Evolutionary conservation across 768 basidiomycete genomes (phyloP), one percentile per base, ranked within the genome.

Genomic region (Lentinula detonsa): DNA sequence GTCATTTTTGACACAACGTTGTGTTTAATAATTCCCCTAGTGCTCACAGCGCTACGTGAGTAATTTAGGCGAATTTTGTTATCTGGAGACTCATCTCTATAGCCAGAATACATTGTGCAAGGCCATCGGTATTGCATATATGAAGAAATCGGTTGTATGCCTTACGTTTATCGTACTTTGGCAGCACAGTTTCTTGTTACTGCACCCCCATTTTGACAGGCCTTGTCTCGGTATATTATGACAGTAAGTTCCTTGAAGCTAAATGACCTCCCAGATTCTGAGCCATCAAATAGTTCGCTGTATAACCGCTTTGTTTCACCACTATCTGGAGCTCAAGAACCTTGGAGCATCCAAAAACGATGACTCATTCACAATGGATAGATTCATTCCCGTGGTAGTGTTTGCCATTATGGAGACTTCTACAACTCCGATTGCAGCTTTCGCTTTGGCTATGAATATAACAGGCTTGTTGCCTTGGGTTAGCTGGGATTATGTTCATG

Each of bases 331-430:
- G 21, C 53, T 13, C 28, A 48, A 18, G n/a, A 39, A 43, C 15
- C 33, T 16, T 31, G 6, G 9, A 33, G 11, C 11, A 10, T 18
- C 15, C 16, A 11, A 7, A 18, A 23, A 9, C 11, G 7, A 35
- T 13, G 11, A n/a, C 31, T 48, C 48, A 49, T 49, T 85, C 23
- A 80, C 65, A 64, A 56, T 65, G 55, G 65, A 68, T 57, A 76
- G 76, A 28, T 83, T 81, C 65, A 64, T 79, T 63, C 79, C 81
- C 16, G 74, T 85, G 28, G 80, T 84, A 77, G 69, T 73, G 31
- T 72, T 85, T 28, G 78, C 80, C 11, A 62, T 68, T 31, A 63
- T 73, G 18, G 78, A 83, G 52, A 9, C 79, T 2, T 72, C 75
- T 61, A 76, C 74, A 57, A 57, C 80, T 61, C 77, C 78, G 3